Evolutionary conservation across 495 filamentous ascomycete species (phyloP).

Genomic region (Hypoxylon lienhwacheense): DNA sequence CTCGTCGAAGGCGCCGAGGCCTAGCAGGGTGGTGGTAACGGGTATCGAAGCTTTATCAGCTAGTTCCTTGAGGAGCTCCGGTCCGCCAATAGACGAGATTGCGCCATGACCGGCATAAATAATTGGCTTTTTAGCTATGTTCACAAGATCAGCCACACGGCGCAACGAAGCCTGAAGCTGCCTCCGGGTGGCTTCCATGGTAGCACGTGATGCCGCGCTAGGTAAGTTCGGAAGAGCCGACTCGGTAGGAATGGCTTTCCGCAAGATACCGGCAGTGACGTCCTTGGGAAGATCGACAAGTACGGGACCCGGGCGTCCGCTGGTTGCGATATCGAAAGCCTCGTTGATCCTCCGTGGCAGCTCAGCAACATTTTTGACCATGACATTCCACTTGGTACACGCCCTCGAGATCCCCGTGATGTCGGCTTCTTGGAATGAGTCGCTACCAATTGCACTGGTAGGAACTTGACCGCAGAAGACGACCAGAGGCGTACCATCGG

Average conservation of each 20-base stretch:
- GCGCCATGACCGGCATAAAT: slow-evolving; percentile 77
- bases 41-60: slow-evolving; percentile 72
- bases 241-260: slow-evolving; percentile 68
- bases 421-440: slow-evolving; percentile 82
- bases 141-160: slow-evolving; percentile 68
- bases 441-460: slow-evolving; percentile 72
- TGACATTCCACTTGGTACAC: slow-evolving; percentile 86
- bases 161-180: slow-evolving; percentile 63
- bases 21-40: slow-evolving; percentile 78
- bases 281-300: slow-evolving; percentile 80
- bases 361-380: slow-evolving; percentile 79
- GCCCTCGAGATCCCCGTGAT: slow-evolving; percentile 74
- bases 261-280: slow-evolving; percentile 67
- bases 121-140: slow-evolving; percentile 73
- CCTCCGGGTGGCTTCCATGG: slow-evolving; percentile 57
- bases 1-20: slow-evolving; percentile 76
- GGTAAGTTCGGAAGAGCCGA: slow-evolving; percentile 65
- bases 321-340: slow-evolving; percentile 82
- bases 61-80: slow-evolving; percentile 66
- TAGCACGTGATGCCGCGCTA: slow-evolving; percentile 68
- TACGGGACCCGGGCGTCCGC: slow-evolving; percentile 74
- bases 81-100: slow-evolving; percentile 64
- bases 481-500: slow-evolving; percentile 77
- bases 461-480: slow-evolving; percentile 79
- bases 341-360: slow-evolving; percentile 78